Evolutionary conservation across 805 yeast species (phyloP).

Genomic region (Yarrowia keelungensis): DNA sequence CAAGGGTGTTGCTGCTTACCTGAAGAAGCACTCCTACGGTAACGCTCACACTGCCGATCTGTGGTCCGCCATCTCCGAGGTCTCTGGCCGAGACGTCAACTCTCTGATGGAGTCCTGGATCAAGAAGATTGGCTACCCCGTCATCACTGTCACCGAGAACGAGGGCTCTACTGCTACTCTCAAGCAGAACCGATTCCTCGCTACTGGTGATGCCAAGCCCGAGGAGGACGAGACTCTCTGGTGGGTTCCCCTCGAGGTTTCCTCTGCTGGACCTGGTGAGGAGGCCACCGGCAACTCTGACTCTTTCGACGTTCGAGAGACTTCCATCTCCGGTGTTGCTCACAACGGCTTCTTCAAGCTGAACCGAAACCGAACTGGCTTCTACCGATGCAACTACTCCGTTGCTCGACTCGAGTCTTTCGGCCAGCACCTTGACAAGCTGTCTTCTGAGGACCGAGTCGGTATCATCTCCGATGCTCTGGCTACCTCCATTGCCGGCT

Average conservation of each 20-base stretch:
- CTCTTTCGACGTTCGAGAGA: conserved; percentile 43
- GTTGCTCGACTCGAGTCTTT: conserved; percentile 72
- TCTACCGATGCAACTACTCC: conserved; percentile 75
- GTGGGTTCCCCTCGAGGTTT: conserved; percentile 51
- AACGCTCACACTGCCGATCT: conserved; percentile 78
- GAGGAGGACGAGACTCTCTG: conserved; percentile 74
- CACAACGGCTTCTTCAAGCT: conserved; percentile 55
- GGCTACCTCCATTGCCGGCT: conserved; percentile 73
- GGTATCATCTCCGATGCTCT: conserved; percentile 84
- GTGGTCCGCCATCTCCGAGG: conserved; percentile 75
- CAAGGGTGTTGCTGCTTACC: conserved; percentile 78
- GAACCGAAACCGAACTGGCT: conserved; percentile 76
- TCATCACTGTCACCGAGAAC: conserved; percentile 68
- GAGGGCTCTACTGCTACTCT: conserved; percentile 51
- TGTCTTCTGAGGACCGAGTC: conserved; percentile 77
- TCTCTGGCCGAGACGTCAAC: conserved; percentile 74
- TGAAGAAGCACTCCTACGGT: conserved; percentile 77
- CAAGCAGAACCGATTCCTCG: conserved; percentile 71
- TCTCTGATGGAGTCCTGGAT: conserved; percentile 83
- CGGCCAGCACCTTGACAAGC: conserved; percentile 62
- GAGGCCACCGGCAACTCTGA: conserved; percentile 41
- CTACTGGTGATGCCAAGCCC: conserved; percentile 77
- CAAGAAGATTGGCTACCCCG: conserved; percentile 78
- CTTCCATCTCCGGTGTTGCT: conserved; percentile 41
- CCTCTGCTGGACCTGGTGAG: conserved; percentile 43